Conservation (phyloP, 352 stramenopile species). For the Phytophthora melonis region DNA sequence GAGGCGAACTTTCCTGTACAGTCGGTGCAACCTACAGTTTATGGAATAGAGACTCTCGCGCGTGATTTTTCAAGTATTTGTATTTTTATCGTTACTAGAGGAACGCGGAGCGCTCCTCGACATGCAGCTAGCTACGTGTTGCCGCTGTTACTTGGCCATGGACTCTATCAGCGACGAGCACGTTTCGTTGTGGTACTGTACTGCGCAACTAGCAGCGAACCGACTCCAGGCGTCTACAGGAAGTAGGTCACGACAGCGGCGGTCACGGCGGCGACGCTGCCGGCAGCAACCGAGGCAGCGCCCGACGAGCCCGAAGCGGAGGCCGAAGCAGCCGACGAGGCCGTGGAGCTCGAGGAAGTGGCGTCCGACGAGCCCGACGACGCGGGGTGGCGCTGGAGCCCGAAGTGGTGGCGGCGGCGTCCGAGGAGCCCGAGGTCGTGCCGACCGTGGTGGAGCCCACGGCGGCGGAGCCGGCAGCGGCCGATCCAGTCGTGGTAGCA, state of each 20-base stretch:
- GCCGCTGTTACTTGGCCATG: conserved; percentile 9
- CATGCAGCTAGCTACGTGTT: conserved; percentile 24
- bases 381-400: conserved; percentile 28
- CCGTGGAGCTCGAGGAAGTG: conserved; percentile 25
- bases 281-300: conserved; percentile 40
- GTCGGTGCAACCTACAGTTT: no score
- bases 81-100: conserved; percentile 36
- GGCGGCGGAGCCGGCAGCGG: conserved; percentile 17
- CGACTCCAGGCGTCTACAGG: conserved; percentile 31
- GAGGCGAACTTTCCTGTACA: no score
- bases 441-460: conserved; percentile 33
- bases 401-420: conserved; percentile 17
- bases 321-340: conserved; percentile 19
- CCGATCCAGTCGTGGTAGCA: conserved; percentile 17
- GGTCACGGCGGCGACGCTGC: conserved; percentile 40
- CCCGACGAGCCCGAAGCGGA: conserved; percentile 40
- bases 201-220: conserved; percentile 10
- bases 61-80: conserved; percentile 21
- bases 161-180: conserved; percentile 27
- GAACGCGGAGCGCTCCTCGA: conserved; percentile 10
- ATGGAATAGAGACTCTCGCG: no score
- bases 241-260: conserved; percentile 45
- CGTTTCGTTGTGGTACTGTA: conserved; percentile 10
- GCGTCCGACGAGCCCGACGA: conserved; percentile 24
- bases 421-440: conserved; percentile 34